These are phyloP conservation scores for Saraca asoca DNA, from an alignment of 331 rosid genomes.

Conservation along the genomic window DNA sequence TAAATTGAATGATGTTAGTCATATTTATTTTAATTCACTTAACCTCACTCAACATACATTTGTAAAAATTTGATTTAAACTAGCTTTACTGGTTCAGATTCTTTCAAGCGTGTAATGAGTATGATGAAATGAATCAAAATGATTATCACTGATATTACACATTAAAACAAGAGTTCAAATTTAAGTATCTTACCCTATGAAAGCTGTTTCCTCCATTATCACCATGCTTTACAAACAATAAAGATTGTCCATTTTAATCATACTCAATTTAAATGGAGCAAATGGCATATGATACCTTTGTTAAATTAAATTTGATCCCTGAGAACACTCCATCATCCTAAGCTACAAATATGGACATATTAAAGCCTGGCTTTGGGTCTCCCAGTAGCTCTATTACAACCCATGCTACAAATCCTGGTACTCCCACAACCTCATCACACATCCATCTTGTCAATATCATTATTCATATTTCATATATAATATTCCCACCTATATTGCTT, in stretches of 20 bases:
- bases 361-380: slow-evolving; percentile 48
- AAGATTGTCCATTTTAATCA: slow-evolving; percentile 78
- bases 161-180: not conserved
- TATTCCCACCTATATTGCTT: not conserved
- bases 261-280: slow-evolving; percentile 88
- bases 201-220: slow-evolving; percentile 61
- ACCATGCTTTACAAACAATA: slow-evolving; percentile 92
- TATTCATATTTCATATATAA: too few species aligned
- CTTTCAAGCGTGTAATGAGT: too few species aligned
- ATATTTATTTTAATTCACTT: too few species aligned
- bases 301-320: slow-evolving; percentile 77
- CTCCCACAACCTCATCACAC: slow-evolving; percentile 34
- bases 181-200: slow-evolving; percentile 44
- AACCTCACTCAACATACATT: too few species aligned
- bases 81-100: too few species aligned
- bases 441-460: not conserved
- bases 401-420: slow-evolving; percentile 73
- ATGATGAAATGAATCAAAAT: not conserved
- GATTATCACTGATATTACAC: too few species aligned
- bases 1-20: too few species aligned
- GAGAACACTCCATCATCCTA: slow-evolving; percentile 93
- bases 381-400: slow-evolving; percentile 52
- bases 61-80: too few species aligned
- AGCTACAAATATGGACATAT: slow-evolving; percentile 65
- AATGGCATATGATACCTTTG: slow-evolving; percentile 64